Base-by-base conservation (phyloP, 495 filamentous ascomycete genomes). In the Talaromyces borbonicus region DNA sequence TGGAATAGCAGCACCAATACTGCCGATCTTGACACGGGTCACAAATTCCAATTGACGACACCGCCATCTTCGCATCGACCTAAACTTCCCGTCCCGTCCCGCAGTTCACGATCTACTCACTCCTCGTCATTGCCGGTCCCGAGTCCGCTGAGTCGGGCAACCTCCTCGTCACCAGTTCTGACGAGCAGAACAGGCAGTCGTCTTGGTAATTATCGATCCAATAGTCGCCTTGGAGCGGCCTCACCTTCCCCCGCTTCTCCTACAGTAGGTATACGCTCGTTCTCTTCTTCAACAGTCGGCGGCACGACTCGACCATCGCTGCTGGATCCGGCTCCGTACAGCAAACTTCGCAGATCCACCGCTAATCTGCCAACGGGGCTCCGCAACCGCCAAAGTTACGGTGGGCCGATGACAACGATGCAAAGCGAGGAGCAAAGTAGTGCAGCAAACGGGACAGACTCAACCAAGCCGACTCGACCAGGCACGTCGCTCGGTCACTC, bases 1-100 rank as follows among this genome's bases (percentile, higher is more conserved):
- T 96, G 90, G 90, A 95, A 84, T 57, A 48, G 57, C 5, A 86
- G 81, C 27, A 79, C 77, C 9, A 92, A 87, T 56, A 78, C 82
- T 38, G 73, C 70, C 4, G 78, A 84, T 46, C 69, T 80, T 18
- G 71, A 83, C 24, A 76, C 79, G 12, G 80, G 83, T 18, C 80
- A 86, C 58, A 79, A 78, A 54, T 84, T 79, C 60, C 84, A 80
- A 57, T 75, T 84, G 3, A 61, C n/a, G n/a, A n/a, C 81, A 3
- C 69, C 78, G 22, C 79, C 79, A 9, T 83, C 78, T 1, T 77
- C 81, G 7, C 77, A 74, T 48, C 73, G 80, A 9, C 75, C 82
- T 12, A 41, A 41, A n/a, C 49, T 54, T 23, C 63, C 65, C 3
- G 50, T 64, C 20, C 61, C 66, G 5, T 39, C 52, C 18, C 66